These are phyloP conservation scores for Coniochaeta sp. DNA, from an alignment of 2,329 filamentous ascomycete species.

Conservation along the genomic window DNA sequence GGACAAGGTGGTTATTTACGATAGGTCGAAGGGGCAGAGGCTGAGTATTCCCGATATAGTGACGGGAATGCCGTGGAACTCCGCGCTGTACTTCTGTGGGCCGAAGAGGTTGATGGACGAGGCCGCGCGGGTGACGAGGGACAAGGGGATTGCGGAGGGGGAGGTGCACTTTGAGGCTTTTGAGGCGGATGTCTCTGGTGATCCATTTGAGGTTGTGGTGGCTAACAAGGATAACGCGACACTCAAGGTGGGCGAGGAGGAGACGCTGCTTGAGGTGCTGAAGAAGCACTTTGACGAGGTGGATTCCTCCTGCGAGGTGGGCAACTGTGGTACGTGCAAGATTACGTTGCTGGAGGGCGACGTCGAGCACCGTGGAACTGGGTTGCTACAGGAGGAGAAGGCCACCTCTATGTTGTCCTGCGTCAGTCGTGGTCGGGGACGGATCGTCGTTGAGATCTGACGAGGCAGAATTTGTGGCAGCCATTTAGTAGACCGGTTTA, in stretches of 20 bases:
- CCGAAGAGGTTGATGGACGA: conserved; percentile 50
- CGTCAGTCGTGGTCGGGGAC: conserved; percentile 44
- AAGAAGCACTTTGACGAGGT: conserved; percentile 34
- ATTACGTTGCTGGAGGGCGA: conserved; percentile 32
- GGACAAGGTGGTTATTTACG: conserved; percentile 42
- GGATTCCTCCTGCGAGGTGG: conserved; percentile 44
- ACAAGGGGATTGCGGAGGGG: conserved; percentile 33
- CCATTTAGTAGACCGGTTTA: neutral
- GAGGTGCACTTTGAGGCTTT: conserved; percentile 59
- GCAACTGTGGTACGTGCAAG: conserved; percentile 48
- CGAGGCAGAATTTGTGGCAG: neutral
- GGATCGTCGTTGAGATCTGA: conserved; percentile 41
- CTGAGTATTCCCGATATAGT: conserved; percentile 45
- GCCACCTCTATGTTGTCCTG: conserved; percentile 38
- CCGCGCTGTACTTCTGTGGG: conserved; percentile 55
- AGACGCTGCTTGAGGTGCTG: conserved; percentile 43
- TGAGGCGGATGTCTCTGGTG: conserved; percentile 42
- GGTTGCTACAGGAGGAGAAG: conserved; percentile 37
- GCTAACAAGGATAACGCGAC: conserved; percentile 28
- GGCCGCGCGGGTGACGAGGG: conserved; percentile 31
- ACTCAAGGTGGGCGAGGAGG: conserved; percentile 39
- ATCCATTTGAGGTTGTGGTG: conserved; percentile 53
- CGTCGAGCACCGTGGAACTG: conserved; percentile 43
- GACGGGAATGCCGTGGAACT: conserved; percentile 39
- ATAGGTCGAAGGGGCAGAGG: conserved; percentile 39